Percentiles rank a stretch among this genome's conserved stretches.
phyloP scores from a whole-genome alignment of 306 rosid species.

The Gillenia trifoliata region DNA sequence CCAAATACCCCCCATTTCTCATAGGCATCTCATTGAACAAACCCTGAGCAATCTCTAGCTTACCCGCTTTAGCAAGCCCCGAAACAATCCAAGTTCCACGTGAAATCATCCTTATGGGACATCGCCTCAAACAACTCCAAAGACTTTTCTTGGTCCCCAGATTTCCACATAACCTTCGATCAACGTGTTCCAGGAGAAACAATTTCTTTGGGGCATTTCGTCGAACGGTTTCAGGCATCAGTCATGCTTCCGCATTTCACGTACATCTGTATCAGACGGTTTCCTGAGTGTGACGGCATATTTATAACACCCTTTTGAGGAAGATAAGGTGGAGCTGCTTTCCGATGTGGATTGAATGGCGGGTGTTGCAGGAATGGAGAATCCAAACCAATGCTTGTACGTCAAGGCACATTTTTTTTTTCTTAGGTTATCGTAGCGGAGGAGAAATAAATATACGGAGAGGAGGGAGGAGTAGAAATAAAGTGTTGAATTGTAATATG shows the following conservation, averaged over 20 bases:
- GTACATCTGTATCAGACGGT: slow-evolving; percentile 65
- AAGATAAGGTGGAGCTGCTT: slow-evolving; percentile 53
- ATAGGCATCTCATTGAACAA: slow-evolving; percentile 61
- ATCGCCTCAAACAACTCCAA: slow-evolving; percentile 47
- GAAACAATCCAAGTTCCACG: slow-evolving; percentile 61
- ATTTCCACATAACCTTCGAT: slow-evolving; percentile 50
- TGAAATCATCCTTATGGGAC: slow-evolving; percentile 49
- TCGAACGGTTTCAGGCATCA: slow-evolving; percentile 48
- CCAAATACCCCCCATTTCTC: slow-evolving; percentile 53
- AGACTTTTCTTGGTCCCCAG: slow-evolving; percentile 38
- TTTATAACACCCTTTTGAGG: slow-evolving; percentile 52
- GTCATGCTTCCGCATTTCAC: slow-evolving; percentile 27
- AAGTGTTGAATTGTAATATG: no score
- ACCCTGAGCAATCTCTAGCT: slow-evolving; percentile 38
- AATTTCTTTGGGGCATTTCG: slow-evolving; percentile 55
- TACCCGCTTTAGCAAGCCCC: slow-evolving; percentile 46
- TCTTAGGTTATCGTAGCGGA: no score
- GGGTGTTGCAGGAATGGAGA: slow-evolving; percentile 38
- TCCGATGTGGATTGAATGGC: slow-evolving; percentile 27
- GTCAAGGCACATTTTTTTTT: slow-evolving; percentile 28
- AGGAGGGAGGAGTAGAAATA: no score
- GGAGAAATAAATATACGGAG: no score
- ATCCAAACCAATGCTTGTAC: slow-evolving; percentile 36
- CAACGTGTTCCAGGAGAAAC: slow-evolving; percentile 64
- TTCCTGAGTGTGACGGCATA: slow-evolving; percentile 40